These are phyloP conservation scores for Jacaranda mimosifolia DNA, from an alignment of 257 asterid species.

Conservation along the genomic window DNA sequence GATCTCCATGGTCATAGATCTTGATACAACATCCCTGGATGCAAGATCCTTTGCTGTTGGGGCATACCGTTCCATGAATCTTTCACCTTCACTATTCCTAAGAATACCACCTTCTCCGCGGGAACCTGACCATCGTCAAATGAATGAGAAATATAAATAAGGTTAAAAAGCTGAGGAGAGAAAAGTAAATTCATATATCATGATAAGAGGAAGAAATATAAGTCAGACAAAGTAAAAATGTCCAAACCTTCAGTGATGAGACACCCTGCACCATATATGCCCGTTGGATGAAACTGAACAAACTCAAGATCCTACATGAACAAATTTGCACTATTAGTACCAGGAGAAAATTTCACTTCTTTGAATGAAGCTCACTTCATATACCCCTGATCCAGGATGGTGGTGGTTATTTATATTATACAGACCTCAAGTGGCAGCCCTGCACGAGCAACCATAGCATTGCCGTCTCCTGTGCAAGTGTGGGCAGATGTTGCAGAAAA, in stretches of 20 bases:
- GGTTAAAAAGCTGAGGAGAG: not conserved
- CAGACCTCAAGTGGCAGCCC: constrained; percentile 81
- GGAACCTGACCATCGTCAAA: constrained; percentile 56
- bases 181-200: not conserved
- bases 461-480: constrained; percentile 92
- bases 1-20: constrained; percentile 92
- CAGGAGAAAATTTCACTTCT: not conserved
- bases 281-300: constrained; percentile 86
- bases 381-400: not conserved
- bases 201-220: not conserved
- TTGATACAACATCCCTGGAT: constrained; percentile 84
- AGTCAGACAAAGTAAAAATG: not conserved
- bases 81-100: constrained; percentile 87
- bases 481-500: constrained; percentile 92
- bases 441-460: constrained; percentile 90
- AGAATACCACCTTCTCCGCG: constrained; percentile 93
- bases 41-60: constrained; percentile 95
- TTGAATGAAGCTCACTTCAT: not conserved
- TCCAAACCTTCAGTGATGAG: constrained; percentile 78
- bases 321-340: not conserved
- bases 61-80: constrained; percentile 89
- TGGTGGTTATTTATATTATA: not conserved
- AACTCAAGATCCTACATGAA: constrained; percentile 74
- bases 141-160: not conserved
- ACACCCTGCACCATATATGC: constrained; percentile 91